These are phyloP conservation scores for Trametes gibbosa DNA, from an alignment of 768 basidiomycete species.

Conservation along the genomic window DNA sequence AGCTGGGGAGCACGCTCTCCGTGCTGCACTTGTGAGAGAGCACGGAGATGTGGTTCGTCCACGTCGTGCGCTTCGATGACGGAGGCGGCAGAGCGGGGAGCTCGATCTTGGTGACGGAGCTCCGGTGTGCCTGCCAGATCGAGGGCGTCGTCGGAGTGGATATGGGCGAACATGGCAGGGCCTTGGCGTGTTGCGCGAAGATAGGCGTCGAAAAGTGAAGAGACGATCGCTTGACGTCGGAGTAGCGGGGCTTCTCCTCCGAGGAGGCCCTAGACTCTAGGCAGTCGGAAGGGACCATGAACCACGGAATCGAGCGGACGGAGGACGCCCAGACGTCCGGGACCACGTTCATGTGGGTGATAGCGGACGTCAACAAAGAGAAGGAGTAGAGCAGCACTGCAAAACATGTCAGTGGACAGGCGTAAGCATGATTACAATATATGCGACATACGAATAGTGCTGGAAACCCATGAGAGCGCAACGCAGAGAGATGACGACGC, in stretches of 20 bases:
- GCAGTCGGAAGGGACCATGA: slow-evolving; percentile 27
- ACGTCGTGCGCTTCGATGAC: slow-evolving; percentile 12
- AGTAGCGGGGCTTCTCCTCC: background rate
- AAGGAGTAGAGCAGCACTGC: slow-evolving; percentile 57
- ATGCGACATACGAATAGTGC: slow-evolving; percentile 27
- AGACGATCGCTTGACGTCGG: slow-evolving; percentile 4
- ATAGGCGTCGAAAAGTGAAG: slow-evolving; percentile 14
- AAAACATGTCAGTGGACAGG: background rate
- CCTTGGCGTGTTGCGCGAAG: slow-evolving; percentile 14
- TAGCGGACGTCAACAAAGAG: slow-evolving; percentile 43
- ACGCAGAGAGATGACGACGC: slow-evolving; percentile 31
- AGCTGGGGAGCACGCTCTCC: slow-evolving; percentile 41
- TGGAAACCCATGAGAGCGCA: slow-evolving; percentile 31
- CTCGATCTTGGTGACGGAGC: background rate
- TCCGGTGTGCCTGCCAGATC: slow-evolving; percentile 9
- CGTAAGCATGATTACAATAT: background rate
- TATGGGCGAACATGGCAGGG: slow-evolving; percentile 4
- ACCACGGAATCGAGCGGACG: slow-evolving; percentile 60
- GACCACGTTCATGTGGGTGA: slow-evolving; percentile 42
- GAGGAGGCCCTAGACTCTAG: background rate
- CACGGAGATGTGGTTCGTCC: slow-evolving; percentile 21
- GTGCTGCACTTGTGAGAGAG: slow-evolving; percentile 18
- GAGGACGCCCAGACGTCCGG: slow-evolving; percentile 52
- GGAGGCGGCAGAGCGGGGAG: background rate
- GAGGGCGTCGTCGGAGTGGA: slow-evolving; percentile 5